A percentile compares a stretch with the other conserved stretches of the same genome.
These are phyloP conservation scores for Stentor roeselii DNA, from an alignment of 73 alveolate genomes.

Conservation along the genomic window DNA sequence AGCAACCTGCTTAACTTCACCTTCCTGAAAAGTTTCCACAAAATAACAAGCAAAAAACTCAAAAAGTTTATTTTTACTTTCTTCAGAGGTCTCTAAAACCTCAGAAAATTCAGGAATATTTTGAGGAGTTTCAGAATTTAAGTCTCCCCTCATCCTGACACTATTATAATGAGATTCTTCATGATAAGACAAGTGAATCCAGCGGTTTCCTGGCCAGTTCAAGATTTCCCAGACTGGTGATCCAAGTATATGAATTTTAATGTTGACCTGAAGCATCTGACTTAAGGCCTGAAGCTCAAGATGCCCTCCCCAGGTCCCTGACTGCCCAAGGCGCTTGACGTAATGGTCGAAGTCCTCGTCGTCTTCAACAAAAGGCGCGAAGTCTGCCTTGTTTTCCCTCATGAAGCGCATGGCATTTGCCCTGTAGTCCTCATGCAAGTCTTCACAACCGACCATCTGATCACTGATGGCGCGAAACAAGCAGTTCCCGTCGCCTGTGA, in stretches of 20 bases:
- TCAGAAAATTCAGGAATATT: background rate
- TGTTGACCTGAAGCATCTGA: slow-evolving; percentile 43
- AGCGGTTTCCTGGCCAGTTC: slow-evolving; percentile 53
- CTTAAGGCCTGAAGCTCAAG: slow-evolving; percentile 72
- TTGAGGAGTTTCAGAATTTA: slow-evolving; percentile 38
- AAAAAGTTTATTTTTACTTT: background rate
- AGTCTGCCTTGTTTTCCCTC: slow-evolving; percentile 48
- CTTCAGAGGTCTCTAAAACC: background rate
- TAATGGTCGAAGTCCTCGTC: slow-evolving; percentile 80
- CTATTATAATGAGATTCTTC: slow-evolving; percentile 78
- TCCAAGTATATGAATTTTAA: slow-evolving; percentile 62
- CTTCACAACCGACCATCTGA: slow-evolving; percentile 70
- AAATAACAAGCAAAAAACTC: background rate
- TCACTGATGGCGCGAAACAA: slow-evolving; percentile 77
- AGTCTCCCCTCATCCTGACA: slow-evolving; percentile 68
- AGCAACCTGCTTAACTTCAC: background rate
- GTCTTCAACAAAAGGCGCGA: slow-evolving; percentile 74
- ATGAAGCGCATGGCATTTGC: slow-evolving; percentile 57
- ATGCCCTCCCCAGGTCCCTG: slow-evolving; percentile 82
- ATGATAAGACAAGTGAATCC: slow-evolving; percentile 74
- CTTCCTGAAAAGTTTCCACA: background rate
- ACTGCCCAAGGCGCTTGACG: slow-evolving; percentile 47
- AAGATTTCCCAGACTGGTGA: slow-evolving; percentile 68
- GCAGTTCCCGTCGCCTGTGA: slow-evolving; percentile 87
- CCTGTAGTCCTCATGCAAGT: slow-evolving; percentile 50